A percentile compares a stretch with the other conserved stretches of the same genome.
Evolutionary conservation across 208 protist species (phyloP).

Genomic region (Angomonas deanei): DNA sequence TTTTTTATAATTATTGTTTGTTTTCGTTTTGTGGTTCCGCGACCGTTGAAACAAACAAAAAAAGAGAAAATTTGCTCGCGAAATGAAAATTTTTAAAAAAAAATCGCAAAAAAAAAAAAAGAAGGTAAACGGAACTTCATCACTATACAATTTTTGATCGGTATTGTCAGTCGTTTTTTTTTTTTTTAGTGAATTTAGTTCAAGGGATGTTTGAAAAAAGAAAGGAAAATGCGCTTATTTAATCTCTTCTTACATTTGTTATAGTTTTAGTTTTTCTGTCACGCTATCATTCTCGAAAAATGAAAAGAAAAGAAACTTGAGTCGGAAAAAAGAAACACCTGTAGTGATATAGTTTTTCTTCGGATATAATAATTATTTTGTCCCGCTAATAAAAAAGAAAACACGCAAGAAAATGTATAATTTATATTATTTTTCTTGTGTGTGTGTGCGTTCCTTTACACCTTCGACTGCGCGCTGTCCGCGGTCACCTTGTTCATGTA

Average conservation of each 20-base stretch:
- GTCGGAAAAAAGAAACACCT: neutral
- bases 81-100: no score
- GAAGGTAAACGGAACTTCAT: no score
- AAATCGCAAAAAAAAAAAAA: no score
- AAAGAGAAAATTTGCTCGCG: slow-evolving; percentile 6
- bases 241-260: neutral
- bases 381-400: neutral
- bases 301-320: neutral
- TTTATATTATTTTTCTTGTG: neutral
- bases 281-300: neutral
- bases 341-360: neutral
- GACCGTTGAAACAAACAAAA: slow-evolving; percentile 5
- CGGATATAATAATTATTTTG: neutral
- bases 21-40: neutral
- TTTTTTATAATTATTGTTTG: neutral
- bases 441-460: neutral
- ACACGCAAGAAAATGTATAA: neutral
- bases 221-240: neutral
- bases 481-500: slow-evolving; percentile 68
- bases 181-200: slow-evolving; percentile 1
- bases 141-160: neutral
- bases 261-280: neutral
- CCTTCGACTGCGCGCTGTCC: neutral
- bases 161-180: neutral
- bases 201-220: neutral